These are phyloP conservation scores for Eremothecium sinecaudum DNA, from an alignment of 1,139 yeast species.

Conservation along the genomic window DNA sequence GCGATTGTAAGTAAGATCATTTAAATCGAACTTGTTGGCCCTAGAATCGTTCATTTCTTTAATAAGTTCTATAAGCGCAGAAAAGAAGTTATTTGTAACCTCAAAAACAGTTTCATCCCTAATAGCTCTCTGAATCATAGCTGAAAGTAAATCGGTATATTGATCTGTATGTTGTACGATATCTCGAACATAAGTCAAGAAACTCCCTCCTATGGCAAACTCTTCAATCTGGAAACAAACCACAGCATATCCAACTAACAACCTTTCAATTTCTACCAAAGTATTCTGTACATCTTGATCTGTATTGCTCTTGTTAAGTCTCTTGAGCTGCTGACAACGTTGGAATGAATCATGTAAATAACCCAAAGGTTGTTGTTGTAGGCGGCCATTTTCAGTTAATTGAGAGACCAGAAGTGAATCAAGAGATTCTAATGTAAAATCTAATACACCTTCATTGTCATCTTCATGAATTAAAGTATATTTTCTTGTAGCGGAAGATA, in stretches of 20 bases:
- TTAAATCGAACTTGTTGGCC: slow-evolving; percentile 31
- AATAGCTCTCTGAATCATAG: slow-evolving; percentile 47
- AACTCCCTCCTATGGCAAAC: slow-evolving; percentile 25
- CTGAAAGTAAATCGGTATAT: slow-evolving; percentile 47
- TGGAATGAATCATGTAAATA: slow-evolving; percentile 26
- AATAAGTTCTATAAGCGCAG: slow-evolving; percentile 33
- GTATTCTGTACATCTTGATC: slow-evolving; percentile 34
- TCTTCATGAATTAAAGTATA: slow-evolving; percentile 17
- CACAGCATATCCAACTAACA: slow-evolving; percentile 57
- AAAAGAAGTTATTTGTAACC: slow-evolving; percentile 48
- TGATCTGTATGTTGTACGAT: slow-evolving; percentile 33
- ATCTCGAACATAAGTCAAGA: slow-evolving; percentile 24
- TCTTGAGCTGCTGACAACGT: slow-evolving; percentile 23
- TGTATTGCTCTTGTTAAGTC: slow-evolving; percentile 17
- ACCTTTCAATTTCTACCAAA: slow-evolving; percentile 43
- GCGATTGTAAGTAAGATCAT: slow-evolving; percentile 44
- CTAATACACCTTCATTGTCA: slow-evolving; percentile 5
- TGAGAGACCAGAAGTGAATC: slow-evolving; percentile 27
- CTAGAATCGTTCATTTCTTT: slow-evolving; percentile 14
- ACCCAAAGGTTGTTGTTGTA: slow-evolving; percentile 19
- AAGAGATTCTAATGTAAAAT: slow-evolving; percentile 14
- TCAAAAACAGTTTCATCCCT: slow-evolving; percentile 61
- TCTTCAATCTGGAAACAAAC: slow-evolving; percentile 52
- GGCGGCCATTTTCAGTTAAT: slow-evolving; percentile 25
- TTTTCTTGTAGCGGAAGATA: slow-evolving; percentile 8